Evolutionary conservation across 495 filamentous ascomycete genomes (phyloP).

Genomic region (Aspergillus heteromorphus): DNA sequence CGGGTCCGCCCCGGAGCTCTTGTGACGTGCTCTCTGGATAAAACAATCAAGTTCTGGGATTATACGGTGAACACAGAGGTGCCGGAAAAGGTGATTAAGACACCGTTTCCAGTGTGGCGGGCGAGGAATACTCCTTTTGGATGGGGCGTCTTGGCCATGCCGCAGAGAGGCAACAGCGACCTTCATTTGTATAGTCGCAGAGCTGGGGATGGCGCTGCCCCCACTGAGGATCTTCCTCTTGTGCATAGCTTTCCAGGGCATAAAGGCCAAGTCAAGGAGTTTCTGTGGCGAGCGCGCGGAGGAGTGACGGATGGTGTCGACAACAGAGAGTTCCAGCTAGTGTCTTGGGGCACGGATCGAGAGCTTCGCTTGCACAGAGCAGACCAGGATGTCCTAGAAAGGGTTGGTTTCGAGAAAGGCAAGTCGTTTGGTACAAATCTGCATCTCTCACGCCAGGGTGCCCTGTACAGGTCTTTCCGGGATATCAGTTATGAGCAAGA

Average conservation of each 20-base stretch:
- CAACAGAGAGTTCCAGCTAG: constrained; percentile 84
- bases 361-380: constrained; percentile 75
- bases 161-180: constrained; percentile 76
- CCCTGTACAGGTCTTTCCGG: constrained; percentile 81
- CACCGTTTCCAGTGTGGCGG: constrained; percentile 85
- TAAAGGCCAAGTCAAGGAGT: constrained; percentile 83
- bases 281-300: constrained; percentile 83
- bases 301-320: constrained; percentile 67
- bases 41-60: constrained; percentile 93
- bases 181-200: constrained; percentile 82
- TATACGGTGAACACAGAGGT: constrained; percentile 56
- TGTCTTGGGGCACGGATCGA: constrained; percentile 88
- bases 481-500: constrained; percentile 43
- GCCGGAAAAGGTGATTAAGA: constrained; percentile 69
- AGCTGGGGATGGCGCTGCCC: constrained; percentile 36
- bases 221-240: constrained; percentile 46
- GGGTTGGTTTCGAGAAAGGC: constrained; percentile 74
- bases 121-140: constrained; percentile 94
- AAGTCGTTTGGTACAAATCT: constrained; percentile 58
- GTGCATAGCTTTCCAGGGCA: constrained; percentile 77
- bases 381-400: constrained; percentile 55
- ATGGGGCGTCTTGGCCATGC: constrained; percentile 83
- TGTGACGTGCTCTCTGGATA: constrained; percentile 85
- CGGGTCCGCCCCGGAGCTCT: constrained; percentile 63
- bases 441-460: constrained; percentile 73